A percentile compares a stretch with the other conserved stretches of the same genome.
phyloP scores from a whole-genome alignment of 352 stramenopile genomes.

The Globisporangium canariense region DNA sequence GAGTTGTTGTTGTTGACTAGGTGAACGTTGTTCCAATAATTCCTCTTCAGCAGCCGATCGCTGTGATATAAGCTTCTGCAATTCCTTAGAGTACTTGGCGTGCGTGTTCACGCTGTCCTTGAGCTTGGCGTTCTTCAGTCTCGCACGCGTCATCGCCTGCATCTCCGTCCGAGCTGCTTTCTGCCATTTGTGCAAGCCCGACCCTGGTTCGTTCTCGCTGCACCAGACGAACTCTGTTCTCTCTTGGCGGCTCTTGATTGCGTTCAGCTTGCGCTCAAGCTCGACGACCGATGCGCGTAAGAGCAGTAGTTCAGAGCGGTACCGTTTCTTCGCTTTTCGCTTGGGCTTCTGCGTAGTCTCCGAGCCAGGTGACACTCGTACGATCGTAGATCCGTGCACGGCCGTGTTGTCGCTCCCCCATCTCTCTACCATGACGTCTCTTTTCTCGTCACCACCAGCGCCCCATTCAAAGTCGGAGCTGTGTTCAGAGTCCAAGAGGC shows the following conservation, averaged over 20 bases:
- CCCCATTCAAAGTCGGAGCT: no score
- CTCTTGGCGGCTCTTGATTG: neutral
- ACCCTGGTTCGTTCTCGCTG: neutral
- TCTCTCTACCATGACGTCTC: no score
- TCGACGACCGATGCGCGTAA: neutral
- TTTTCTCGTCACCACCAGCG: no score
- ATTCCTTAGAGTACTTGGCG: conserved; percentile 30
- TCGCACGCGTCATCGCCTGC: conserved; percentile 29
- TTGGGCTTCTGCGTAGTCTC: no score
- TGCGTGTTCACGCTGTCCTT: conserved; percentile 38
- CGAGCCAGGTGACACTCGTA: no score
- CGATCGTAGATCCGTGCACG: no score
- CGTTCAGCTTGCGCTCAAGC: neutral
- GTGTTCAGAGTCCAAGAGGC: neutral
- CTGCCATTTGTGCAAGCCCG: conserved; percentile 20
- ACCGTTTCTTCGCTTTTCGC: conserved; percentile 1
- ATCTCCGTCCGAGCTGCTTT: conserved; percentile 35
- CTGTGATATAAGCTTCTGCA: conserved; percentile 40
- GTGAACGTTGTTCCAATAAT: neutral
- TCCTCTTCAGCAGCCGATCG: conserved; percentile 22
- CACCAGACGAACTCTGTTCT: neutral
- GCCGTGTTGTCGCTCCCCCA: no score
- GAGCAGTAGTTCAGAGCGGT: neutral
- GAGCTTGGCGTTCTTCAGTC: conserved; percentile 48
- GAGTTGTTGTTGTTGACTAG: no score